A percentile compares a stretch with the other conserved stretches of the same genome.
Evolutionary conservation across 2,329 filamentous ascomycete species (phyloP).

Genomic region (Trichoderma koningii): DNA sequence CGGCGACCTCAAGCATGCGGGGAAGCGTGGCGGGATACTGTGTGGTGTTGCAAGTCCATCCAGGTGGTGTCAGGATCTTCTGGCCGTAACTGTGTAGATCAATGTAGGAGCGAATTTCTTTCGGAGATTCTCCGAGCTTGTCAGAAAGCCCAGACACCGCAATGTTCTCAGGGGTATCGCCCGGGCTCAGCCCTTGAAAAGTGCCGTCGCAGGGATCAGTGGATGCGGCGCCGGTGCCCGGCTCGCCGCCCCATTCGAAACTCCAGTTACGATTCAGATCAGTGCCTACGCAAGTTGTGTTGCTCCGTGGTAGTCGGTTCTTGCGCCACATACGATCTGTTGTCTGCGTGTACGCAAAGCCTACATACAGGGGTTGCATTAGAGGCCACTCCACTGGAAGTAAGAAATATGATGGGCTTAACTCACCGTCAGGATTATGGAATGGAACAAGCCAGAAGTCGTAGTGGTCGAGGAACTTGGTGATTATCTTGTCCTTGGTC

Average conservation of each 20-base stretch:
- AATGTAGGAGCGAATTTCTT: slow-evolving; percentile 19
- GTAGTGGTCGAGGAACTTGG: slow-evolving; percentile 57
- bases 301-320: slow-evolving; percentile 50
- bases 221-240: slow-evolving; percentile 48
- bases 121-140: slow-evolving; percentile 4
- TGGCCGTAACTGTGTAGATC: slow-evolving; percentile 19
- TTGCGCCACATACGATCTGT: slow-evolving; percentile 63
- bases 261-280: slow-evolving; percentile 65
- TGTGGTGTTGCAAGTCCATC: slow-evolving; percentile 17
- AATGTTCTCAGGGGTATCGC: slow-evolving; percentile 54
- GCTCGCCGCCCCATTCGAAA: slow-evolving; percentile 51
- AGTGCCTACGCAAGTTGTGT: slow-evolving; percentile 50
- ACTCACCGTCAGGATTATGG: slow-evolving; percentile 60
- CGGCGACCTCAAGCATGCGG: slow-evolving; percentile 12
- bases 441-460: slow-evolving; percentile 67
- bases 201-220: slow-evolving; percentile 54
- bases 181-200: slow-evolving; percentile 47
- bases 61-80: slow-evolving; percentile 13
- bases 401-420: not conserved
- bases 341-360: slow-evolving; percentile 61
- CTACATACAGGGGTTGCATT: slow-evolving; percentile 35
- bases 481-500: slow-evolving; percentile 41
- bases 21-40: slow-evolving; percentile 8
- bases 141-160: slow-evolving; percentile 32
- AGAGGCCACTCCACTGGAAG: not conserved